Conservation (phyloP, 2,329 filamentous ascomycete species). For the Exserohilum rostratum region DNA sequence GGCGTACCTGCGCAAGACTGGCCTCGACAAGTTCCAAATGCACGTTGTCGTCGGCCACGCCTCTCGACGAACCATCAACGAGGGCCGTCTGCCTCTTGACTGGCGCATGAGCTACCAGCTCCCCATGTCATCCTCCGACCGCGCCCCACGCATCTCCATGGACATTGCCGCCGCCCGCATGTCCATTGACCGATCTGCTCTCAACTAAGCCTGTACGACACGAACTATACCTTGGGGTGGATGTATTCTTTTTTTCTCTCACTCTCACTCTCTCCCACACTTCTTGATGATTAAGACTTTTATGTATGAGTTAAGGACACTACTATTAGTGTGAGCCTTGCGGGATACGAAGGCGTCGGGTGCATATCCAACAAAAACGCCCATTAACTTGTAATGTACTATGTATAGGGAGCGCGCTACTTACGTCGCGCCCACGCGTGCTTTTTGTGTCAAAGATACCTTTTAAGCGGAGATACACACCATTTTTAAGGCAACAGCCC, state of each 20-base stretch:
- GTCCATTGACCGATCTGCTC: conserved; percentile 10
- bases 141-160: conserved; percentile 13
- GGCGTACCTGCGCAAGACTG: conserved; percentile 12
- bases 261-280: background rate
- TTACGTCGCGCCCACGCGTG: background rate
- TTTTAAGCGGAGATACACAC: background rate
- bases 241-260: background rate
- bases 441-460: background rate
- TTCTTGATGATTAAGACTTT: conserved; percentile 6
- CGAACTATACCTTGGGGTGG: background rate
- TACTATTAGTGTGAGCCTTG: background rate
- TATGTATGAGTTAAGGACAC: conserved; percentile 1
- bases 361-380: background rate
- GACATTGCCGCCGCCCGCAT: conserved; percentile 13
- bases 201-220: background rate
- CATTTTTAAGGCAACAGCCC: background rate
- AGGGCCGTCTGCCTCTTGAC: conserved; percentile 18
- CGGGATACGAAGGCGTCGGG: background rate
- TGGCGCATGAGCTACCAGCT: conserved; percentile 20
- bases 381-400: conserved; percentile 10
- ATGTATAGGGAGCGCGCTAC: background rate
- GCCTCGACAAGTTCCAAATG: conserved; percentile 15
- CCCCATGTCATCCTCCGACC: conserved; percentile 10
- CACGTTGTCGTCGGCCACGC: conserved; percentile 21
- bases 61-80: conserved; percentile 15